Percentiles rank a stretch among this genome's conserved stretches.
Evolutionary conservation across 306 rosid species (phyloP).

Genomic region (Acacia confusa): DNA sequence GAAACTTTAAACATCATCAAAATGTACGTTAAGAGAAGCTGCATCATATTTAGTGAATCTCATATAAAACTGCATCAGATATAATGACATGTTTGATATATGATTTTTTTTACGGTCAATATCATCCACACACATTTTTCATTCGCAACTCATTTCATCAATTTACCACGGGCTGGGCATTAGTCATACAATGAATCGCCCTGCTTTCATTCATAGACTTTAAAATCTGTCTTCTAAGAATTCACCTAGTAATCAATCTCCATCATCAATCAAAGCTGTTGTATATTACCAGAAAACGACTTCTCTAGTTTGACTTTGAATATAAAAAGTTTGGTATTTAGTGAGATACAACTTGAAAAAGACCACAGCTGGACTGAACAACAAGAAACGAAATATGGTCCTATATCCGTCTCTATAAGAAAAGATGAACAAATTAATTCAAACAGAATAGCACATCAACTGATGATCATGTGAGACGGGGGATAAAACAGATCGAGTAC

Average conservation of each 20-base stretch:
- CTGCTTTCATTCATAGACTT: neutral
- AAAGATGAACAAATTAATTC: neutral
- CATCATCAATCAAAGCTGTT: neutral
- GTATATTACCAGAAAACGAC: no score
- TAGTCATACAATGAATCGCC: neutral
- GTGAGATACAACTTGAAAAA: conserved; percentile 3
- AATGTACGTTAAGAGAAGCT: neutral
- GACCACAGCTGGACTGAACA: neutral
- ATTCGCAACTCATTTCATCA: neutral
- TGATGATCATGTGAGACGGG: neutral
- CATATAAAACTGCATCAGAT: neutral
- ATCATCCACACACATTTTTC: neutral
- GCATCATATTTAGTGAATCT: neutral
- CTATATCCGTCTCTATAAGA: neutral
- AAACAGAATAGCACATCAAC: neutral
- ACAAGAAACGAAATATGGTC: neutral
- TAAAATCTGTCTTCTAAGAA: neutral
- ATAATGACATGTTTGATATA: neutral
- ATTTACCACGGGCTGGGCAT: neutral
- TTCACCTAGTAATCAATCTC: neutral
- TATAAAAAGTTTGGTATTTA: neutral
- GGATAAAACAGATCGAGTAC: neutral
- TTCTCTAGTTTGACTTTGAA: conserved; percentile 17
- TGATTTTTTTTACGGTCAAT: neutral
- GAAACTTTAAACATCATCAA: no score